Conservation (phyloP, 1,284 basidiomycete genomes). For the Termitomyces sp. region DNA sequence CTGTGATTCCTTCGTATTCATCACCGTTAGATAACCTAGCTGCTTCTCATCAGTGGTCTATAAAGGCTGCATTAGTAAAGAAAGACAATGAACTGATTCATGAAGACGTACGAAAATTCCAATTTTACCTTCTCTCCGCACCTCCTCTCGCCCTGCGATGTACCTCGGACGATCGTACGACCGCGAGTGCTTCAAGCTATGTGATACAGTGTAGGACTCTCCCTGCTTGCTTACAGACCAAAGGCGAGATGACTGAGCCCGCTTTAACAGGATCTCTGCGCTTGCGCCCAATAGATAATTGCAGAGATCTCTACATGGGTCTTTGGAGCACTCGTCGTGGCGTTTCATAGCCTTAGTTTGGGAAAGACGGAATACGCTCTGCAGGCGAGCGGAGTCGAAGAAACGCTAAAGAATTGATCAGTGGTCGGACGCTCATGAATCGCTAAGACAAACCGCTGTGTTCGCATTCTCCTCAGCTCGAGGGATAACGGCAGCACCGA, state of each 20-base stretch:
- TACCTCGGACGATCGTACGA: conserved; percentile 4
- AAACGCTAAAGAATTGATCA: conserved; percentile 1
- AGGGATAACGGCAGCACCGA: conserved; percentile 33
- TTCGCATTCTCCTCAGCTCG: conserved; percentile 6
- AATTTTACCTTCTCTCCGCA: conserved; percentile 31
- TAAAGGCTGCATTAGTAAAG: not conserved
- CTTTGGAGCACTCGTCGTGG: not conserved
- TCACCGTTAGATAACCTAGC: conserved; percentile 37
- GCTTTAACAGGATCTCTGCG: not conserved
- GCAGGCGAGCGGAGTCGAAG: not conserved
- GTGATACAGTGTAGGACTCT: conserved; percentile 9
- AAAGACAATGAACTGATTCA: conserved; percentile 16
- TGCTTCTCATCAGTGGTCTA: not conserved
- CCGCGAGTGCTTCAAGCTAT: not conserved
- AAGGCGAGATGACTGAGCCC: not conserved
- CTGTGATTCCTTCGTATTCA: conserved; percentile 28
- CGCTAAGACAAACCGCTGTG: conserved; percentile 7
- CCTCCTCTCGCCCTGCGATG: not conserved
- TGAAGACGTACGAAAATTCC: conserved; percentile 39
- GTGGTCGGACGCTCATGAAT: not conserved
- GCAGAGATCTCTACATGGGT: not conserved
- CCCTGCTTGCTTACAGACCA: not conserved
- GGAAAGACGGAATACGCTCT: not conserved
- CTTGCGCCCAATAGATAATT: not conserved
- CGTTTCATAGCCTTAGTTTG: conserved; percentile 8